Percentiles rank a stretch among this genome's conserved stretches.
phyloP scores from a whole-genome alignment of 176 grass and related monocot species.

The Pontederia paniculata region DNA sequence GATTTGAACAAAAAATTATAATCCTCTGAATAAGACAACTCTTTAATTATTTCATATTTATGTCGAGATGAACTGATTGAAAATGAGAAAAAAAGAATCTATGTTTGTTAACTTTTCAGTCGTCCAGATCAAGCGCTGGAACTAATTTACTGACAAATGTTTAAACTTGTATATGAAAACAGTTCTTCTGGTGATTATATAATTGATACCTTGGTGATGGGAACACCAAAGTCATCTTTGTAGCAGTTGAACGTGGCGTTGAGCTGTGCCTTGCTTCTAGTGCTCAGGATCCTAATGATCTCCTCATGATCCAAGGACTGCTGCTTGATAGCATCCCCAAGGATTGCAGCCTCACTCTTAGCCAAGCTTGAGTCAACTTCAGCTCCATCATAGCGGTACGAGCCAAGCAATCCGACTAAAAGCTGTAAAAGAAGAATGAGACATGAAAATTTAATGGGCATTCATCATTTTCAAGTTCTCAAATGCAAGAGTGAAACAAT shows the following conservation, averaged over 20 bases:
- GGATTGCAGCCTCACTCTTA: constrained; percentile 35
- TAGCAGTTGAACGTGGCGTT: constrained; percentile 48
- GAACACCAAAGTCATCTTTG: constrained; percentile 31
- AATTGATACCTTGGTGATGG: constrained; percentile 55
- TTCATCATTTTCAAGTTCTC: too few species aligned
- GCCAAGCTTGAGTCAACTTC: constrained; percentile 37
- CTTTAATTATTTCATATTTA: too few species aligned
- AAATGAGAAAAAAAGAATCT: too few species aligned
- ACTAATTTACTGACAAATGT: too few species aligned
- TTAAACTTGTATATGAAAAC: too few species aligned
- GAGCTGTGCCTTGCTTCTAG: constrained; percentile 73
- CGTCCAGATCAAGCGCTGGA: too few species aligned
- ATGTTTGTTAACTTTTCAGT: too few species aligned
- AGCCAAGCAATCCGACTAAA: constrained; percentile 42
- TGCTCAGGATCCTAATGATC: constrained; percentile 59
- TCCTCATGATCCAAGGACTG: constrained; percentile 27
- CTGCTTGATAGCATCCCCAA: constrained; percentile 25
- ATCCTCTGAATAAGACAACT: too few species aligned
- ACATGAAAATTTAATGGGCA: too few species aligned
- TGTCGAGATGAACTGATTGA: too few species aligned
- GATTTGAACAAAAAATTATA: too few species aligned
- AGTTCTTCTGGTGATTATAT: background rate
- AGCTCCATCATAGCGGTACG: constrained; percentile 60
- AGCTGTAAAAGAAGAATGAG: constrained; percentile 28
- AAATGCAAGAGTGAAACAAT: background rate